Percentiles rank a stretch among this genome's conserved stretches.
Evolutionary conservation across 805 yeast genomes (phyloP).

Genomic region (Spathaspora passalidarum): DNA sequence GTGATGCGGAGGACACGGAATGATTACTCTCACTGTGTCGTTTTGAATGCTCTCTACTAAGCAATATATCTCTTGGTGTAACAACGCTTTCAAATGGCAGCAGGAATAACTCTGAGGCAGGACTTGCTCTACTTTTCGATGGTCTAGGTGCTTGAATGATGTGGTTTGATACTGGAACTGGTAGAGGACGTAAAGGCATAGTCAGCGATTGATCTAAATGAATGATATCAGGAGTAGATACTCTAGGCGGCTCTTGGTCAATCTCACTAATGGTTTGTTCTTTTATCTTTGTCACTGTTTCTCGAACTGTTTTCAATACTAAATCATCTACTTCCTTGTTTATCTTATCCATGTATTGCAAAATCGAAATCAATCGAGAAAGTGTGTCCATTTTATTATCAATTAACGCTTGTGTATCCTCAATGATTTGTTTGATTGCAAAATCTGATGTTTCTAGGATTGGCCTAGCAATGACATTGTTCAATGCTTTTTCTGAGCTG

Average conservation of each 20-base stretch:
- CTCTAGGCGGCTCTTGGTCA: neutral
- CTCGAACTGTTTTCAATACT: constrained; percentile 60
- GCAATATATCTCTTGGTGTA: constrained; percentile 46
- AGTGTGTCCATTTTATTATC: constrained; percentile 67
- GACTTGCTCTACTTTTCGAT: constrained; percentile 17
- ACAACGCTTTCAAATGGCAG: constrained; percentile 23
- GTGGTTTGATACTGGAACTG: neutral
- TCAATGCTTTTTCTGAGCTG: constrained; percentile 55
- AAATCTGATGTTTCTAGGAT: constrained; percentile 52
- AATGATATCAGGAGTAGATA: constrained; percentile 4
- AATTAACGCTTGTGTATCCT: constrained; percentile 63
- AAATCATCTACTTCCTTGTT: constrained; percentile 73
- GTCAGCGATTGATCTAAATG: neutral
- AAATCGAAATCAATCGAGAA: constrained; percentile 66
- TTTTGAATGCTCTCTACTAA: constrained; percentile 5
- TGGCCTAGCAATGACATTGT: constrained; percentile 39
- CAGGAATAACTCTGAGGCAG: constrained; percentile 15
- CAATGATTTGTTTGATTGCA: constrained; percentile 58
- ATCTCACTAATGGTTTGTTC: constrained; percentile 24
- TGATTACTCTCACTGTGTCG: constrained; percentile 3
- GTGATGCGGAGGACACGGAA: constrained; percentile 4
- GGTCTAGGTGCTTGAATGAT: constrained; percentile 33
- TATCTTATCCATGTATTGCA: constrained; percentile 71
- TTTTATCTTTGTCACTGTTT: constrained; percentile 56
- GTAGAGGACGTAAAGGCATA: neutral